Percentiles rank a stretch among this genome's conserved stretches.
Conservation (phyloP, 2,329 filamentous ascomycete genomes). For the Dactylonectria macrodidyma region DNA sequence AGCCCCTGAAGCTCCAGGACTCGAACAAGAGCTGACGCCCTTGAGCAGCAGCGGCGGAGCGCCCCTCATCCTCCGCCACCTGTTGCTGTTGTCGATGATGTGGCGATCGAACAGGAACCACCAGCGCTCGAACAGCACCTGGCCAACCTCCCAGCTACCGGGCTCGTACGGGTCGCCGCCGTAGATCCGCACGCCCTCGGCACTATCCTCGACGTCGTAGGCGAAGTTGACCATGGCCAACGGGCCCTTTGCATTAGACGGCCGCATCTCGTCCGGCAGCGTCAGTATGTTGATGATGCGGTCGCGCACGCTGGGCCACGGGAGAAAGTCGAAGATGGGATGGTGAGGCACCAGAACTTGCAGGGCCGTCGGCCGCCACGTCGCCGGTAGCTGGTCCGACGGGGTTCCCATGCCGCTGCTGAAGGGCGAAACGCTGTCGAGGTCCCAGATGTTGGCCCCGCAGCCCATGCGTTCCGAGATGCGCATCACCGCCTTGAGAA, state of each 20-base stretch:
- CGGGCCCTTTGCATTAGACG: conserved; percentile 61
- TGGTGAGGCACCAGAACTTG: conserved; percentile 69
- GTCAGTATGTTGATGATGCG: conserved; percentile 66
- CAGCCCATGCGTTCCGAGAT: conserved; percentile 64
- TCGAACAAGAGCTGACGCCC: conserved; percentile 20
- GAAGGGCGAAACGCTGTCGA: conserved; percentile 65
- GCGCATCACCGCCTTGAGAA: conserved; percentile 63
- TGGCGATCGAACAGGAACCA: conserved; percentile 72
- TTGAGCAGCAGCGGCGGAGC: conserved; percentile 51
- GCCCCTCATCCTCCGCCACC: conserved; percentile 63
- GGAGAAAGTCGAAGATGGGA: conserved; percentile 70
- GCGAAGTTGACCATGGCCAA: conserved; percentile 66
- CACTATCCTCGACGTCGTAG: conserved; percentile 70
- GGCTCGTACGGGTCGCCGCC: conserved; percentile 64
- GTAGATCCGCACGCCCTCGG: conserved; percentile 67
- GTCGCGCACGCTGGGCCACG: conserved; percentile 70
- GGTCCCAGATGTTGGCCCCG: conserved; percentile 60
- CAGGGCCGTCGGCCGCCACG: conserved; percentile 65
- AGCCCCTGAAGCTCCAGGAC: conserved; percentile 13
- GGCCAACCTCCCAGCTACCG: conserved; percentile 70
- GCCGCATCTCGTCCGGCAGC: conserved; percentile 64
- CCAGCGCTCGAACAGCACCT: conserved; percentile 71
- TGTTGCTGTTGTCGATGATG: conserved; percentile 69
- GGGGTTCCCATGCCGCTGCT: conserved; percentile 48
- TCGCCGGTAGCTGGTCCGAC: conserved; percentile 58